Evolutionary conservation across 352 stramenopile genomes (phyloP).

Genomic region (Phytopythium ostracodes): DNA sequence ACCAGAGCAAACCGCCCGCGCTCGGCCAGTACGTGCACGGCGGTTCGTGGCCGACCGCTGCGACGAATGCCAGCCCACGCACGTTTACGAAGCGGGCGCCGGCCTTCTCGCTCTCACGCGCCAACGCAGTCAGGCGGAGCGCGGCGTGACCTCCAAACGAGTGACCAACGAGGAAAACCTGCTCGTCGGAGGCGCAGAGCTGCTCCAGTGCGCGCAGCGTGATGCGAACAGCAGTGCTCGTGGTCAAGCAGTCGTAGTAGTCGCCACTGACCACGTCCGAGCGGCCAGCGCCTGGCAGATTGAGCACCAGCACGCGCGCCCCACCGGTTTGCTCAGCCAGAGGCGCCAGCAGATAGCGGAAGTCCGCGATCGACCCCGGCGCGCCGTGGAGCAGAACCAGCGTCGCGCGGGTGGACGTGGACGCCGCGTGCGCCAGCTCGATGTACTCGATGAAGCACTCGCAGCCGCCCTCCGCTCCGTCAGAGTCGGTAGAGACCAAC

Average conservation of each 20-base stretch:
- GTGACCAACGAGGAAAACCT: background rate
- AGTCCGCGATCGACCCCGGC: background rate
- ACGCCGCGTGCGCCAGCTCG: background rate
- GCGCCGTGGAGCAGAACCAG: background rate
- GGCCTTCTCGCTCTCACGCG: background rate
- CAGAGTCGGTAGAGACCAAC: background rate
- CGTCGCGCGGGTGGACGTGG: background rate
- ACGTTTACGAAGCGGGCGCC: background rate
- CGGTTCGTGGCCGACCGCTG: background rate
- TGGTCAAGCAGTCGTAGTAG: background rate
- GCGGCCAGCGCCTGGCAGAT: background rate
- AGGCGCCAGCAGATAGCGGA: background rate
- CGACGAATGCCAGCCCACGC: background rate
- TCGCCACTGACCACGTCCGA: background rate
- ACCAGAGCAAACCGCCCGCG: background rate
- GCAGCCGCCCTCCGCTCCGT: background rate
- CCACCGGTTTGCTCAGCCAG: background rate
- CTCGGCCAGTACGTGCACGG: background rate
- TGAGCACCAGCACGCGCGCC: background rate
- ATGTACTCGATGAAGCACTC: slow-evolving; percentile 1
- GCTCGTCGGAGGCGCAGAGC: background rate
- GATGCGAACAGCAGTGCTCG: background rate
- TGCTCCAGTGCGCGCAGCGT: background rate
- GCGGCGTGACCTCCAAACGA: background rate
- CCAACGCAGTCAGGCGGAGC: background rate